Evolutionary conservation across 495 filamentous ascomycete species (phyloP).

Genomic region (Amorphotheca resinae): DNA sequence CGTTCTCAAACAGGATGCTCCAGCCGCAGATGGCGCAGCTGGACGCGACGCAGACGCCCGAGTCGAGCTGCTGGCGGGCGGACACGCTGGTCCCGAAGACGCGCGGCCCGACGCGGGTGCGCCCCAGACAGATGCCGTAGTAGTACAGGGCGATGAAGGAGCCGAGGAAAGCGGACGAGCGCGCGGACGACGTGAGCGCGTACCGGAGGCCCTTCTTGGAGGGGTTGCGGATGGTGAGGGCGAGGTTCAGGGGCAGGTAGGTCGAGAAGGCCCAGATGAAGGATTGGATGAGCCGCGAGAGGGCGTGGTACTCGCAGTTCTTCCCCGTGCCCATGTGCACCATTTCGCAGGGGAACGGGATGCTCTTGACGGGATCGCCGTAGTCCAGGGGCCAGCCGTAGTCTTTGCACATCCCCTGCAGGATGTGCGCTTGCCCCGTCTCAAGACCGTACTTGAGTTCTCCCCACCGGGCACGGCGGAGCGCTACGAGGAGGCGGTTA

Average conservation of each 20-base stretch:
- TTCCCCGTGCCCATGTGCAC: slow-evolving; percentile 65
- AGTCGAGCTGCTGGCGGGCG: slow-evolving; percentile 29
- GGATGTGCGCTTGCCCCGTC: slow-evolving; percentile 57
- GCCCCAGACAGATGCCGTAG: slow-evolving; percentile 74
- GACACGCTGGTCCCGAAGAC: slow-evolving; percentile 40
- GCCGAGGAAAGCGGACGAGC: slow-evolving; percentile 74
- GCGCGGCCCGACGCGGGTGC: slow-evolving; percentile 66
- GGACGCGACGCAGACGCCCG: slow-evolving; percentile 58
- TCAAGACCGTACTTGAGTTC: slow-evolving; percentile 65
- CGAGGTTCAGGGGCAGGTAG: slow-evolving; percentile 67
- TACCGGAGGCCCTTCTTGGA: slow-evolving; percentile 27
- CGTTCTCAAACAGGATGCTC: slow-evolving; percentile 68
- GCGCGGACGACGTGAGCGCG: slow-evolving; percentile 47
- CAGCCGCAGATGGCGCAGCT: slow-evolving; percentile 76
- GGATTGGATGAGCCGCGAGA: slow-evolving; percentile 54
- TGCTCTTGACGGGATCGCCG: slow-evolving; percentile 62
- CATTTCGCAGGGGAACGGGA: slow-evolving; percentile 77
- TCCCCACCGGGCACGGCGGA: slow-evolving; percentile 52
- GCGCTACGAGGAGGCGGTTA: slow-evolving; percentile 56
- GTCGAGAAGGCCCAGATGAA: slow-evolving; percentile 67
- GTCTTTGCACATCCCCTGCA: slow-evolving; percentile 65
- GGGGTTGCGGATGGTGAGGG: slow-evolving; percentile 46
- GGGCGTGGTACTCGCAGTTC: slow-evolving; percentile 68
- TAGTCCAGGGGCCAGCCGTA: slow-evolving; percentile 54
- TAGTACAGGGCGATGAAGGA: slow-evolving; percentile 76